Evolutionary conservation across 31 red algal genomes (phyloP).

Genomic region (Asparagopsis taxiformis): DNA sequence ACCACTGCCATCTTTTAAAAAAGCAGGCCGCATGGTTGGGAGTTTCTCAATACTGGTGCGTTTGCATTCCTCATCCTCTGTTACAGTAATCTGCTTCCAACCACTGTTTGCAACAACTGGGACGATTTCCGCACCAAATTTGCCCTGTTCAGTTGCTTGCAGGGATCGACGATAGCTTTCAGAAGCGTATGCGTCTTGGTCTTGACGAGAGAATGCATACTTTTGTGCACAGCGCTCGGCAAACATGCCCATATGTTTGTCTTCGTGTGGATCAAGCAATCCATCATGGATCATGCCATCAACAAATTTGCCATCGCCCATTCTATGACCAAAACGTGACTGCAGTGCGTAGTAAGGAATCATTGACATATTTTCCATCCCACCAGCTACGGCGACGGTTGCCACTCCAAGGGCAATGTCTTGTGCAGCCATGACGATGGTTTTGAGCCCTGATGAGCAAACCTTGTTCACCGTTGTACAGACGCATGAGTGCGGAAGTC

Average conservation of each 20-base stretch:
- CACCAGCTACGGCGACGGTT: constrained; percentile 73
- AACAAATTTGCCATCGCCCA: constrained; percentile 37
- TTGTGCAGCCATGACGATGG: constrained; percentile 54
- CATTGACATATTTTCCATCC: constrained; percentile 86
- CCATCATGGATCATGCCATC: constrained; percentile 82
- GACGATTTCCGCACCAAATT: constrained; percentile 74
- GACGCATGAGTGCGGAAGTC: constrained; percentile 41
- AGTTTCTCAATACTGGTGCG: constrained; percentile 54
- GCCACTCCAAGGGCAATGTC: constrained; percentile 41
- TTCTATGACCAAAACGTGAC: constrained; percentile 34
- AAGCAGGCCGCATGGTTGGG: constrained; percentile 55
- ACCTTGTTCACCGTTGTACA: constrained; percentile 96
- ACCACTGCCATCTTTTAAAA: constrained; percentile 77
- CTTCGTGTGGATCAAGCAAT: constrained; percentile 25
- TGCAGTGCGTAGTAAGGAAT: constrained; percentile 66
- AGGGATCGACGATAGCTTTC: constrained; percentile 54
- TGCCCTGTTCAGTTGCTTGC: constrained; percentile 38
- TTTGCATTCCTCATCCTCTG: constrained; percentile 79
- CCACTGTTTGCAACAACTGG: constrained; percentile 16
- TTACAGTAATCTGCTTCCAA: constrained; percentile 39
- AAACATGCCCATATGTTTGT: constrained; percentile 55
- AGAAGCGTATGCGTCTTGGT: constrained; percentile 77
- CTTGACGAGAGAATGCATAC: constrained; percentile 52
- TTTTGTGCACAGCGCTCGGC: constrained; percentile 53
- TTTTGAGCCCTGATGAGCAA: constrained; percentile 82